Percentiles rank a stretch among this genome's conserved stretches.
phyloP scores from a whole-genome alignment of 768 basidiomycete species.

The Mycena galericulata region DNA sequence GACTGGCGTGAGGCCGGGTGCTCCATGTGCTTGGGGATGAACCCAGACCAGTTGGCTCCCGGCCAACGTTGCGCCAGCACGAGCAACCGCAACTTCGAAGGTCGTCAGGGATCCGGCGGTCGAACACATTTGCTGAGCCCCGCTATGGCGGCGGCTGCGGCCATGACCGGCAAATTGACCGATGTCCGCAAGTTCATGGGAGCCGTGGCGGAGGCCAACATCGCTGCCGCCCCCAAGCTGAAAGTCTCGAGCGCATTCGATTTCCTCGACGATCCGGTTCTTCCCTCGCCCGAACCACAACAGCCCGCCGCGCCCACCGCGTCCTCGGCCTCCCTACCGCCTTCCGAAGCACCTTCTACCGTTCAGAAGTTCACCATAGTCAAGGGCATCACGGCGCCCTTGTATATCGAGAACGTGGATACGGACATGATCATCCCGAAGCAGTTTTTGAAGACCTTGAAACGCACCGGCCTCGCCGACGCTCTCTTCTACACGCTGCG shows the following conservation, averaged over 20 bases:
- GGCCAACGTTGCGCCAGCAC: conserved; percentile 91
- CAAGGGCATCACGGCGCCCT: conserved; percentile 82
- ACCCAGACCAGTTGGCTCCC: conserved; percentile 89
- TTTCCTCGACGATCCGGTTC: conserved; percentile 79
- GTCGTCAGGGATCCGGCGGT: conserved; percentile 88
- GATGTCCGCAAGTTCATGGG: conserved; percentile 86
- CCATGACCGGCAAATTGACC: conserved; percentile 85
- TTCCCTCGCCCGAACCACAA: conserved; percentile 65
- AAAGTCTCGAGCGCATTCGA: conserved; percentile 80
- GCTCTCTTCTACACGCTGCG: conserved; percentile 88
- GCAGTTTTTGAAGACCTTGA: conserved; percentile 92
- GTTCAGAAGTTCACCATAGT: conserved; percentile 75
- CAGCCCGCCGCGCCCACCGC: conserved; percentile 48
- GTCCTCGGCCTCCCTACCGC: conserved; percentile 50
- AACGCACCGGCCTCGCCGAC: conserved; percentile 87
- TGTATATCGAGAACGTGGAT: conserved; percentile 88
- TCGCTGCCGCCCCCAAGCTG: conserved; percentile 62
- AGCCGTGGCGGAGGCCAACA: conserved; percentile 54
- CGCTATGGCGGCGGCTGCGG: conserved; percentile 94
- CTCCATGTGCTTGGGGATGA: conserved; percentile 98
- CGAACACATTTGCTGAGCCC: conserved; percentile 91
- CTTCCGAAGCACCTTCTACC: conserved; percentile 57
- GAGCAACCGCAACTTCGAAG: conserved; percentile 94
- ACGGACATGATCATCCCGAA: conserved; percentile 97
- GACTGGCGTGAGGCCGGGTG: conserved; percentile 97